Evolutionary conservation across 2,329 filamentous ascomycete genomes (phyloP).

Genomic region (Alternaria brassicae): DNA sequence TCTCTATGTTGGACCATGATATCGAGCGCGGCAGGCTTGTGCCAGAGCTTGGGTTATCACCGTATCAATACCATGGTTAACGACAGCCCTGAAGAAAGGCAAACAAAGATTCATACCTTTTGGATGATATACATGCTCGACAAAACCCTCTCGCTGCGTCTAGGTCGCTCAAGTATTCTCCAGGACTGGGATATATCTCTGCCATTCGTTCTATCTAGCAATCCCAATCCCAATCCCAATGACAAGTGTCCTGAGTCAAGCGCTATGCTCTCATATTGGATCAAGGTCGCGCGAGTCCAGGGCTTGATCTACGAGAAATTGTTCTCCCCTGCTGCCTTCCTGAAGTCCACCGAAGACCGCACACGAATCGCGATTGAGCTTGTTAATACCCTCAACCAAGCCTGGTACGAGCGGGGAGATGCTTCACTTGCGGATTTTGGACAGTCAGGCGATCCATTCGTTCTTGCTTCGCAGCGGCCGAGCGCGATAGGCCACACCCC

Average conservation of each 20-base stretch:
- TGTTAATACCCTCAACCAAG: slow-evolving; percentile 35
- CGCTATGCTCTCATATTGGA: slow-evolving; percentile 43
- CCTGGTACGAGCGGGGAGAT: slow-evolving; percentile 40
- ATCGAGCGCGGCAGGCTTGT: slow-evolving; percentile 41
- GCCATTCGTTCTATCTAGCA: slow-evolving; percentile 23
- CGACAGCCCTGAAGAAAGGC: slow-evolving; percentile 38
- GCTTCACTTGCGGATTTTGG: slow-evolving; percentile 22
- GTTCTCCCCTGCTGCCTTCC: slow-evolving; percentile 47
- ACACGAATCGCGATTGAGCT: slow-evolving; percentile 36
- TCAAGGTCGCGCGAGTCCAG: slow-evolving; percentile 45
- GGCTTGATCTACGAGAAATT: slow-evolving; percentile 48
- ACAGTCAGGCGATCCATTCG: neutral
- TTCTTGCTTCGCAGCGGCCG: neutral
- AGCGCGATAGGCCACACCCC: slow-evolving; percentile 19
- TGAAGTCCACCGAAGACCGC: slow-evolving; percentile 35
- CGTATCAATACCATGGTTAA: slow-evolving; percentile 45
- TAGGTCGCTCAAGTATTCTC: slow-evolving; percentile 47
- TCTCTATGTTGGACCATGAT: slow-evolving; percentile 46
- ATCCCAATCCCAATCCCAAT: slow-evolving; percentile 6
- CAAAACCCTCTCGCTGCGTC: slow-evolving; percentile 48
- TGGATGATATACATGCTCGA: slow-evolving; percentile 51
- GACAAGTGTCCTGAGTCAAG: slow-evolving; percentile 19
- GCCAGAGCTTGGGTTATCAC: slow-evolving; percentile 47
- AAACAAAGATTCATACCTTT: slow-evolving; percentile 43
- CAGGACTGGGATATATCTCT: slow-evolving; percentile 51